Evolutionary conservation across 2,329 filamentous ascomycete genomes (phyloP).

Genomic region (Microdochium nivale): DNA sequence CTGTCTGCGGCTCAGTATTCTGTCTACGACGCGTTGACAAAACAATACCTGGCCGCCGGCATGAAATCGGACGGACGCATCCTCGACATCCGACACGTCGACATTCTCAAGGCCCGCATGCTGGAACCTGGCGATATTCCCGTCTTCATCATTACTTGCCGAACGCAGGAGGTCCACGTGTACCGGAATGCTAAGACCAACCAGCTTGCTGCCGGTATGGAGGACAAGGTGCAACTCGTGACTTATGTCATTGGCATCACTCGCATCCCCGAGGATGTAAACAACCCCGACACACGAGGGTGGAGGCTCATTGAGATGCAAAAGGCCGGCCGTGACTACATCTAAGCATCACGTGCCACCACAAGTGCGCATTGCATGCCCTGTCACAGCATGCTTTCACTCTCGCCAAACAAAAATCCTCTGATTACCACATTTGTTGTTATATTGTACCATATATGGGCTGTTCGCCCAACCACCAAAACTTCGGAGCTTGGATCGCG

Average conservation of each 20-base stretch:
- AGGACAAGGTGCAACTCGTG: conserved; percentile 96
- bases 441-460: neutral
- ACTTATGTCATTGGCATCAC: conserved; percentile 98
- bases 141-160: conserved; percentile 93
- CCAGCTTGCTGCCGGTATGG: conserved; percentile 90
- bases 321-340: conserved; percentile 90
- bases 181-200: conserved; percentile 88
- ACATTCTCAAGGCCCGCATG: conserved; percentile 73
- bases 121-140: conserved; percentile 82
- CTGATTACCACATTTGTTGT: neutral
- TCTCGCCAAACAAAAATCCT: neutral
- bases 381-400: neutral
- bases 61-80: conserved; percentile 93
- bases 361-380: neutral
- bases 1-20: conserved; percentile 93
- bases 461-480: neutral
- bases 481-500: neutral
- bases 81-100: conserved; percentile 88
- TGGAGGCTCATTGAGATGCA: conserved; percentile 98
- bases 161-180: conserved; percentile 95
- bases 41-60: conserved; percentile 89
- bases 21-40: conserved; percentile 92
- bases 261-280: conserved; percentile 86
- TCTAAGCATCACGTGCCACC: conserved; percentile 26
- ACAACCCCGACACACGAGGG: conserved; percentile 90